phyloP scores from a whole-genome alignment of 495 filamentous ascomycete genomes.

The Xylaria curta region DNA sequence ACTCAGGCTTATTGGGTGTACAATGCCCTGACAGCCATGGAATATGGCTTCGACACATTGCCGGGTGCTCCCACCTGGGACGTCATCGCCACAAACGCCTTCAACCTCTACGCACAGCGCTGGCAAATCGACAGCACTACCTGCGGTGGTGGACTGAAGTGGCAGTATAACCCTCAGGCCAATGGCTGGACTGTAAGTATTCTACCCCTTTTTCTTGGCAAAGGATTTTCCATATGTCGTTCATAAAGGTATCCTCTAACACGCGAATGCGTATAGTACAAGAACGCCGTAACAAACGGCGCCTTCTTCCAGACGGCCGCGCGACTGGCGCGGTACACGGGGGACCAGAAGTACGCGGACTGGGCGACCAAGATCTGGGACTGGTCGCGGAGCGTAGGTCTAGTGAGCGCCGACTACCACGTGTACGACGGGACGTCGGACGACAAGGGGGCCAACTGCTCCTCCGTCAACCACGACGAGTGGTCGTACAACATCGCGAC shows the following conservation, averaged over 20 bases:
- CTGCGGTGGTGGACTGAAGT: constrained; percentile 80
- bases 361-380: constrained; percentile 77
- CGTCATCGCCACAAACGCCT: constrained; percentile 76
- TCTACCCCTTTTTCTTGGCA: not conserved
- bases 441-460: constrained; percentile 64
- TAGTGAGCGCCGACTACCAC: constrained; percentile 65
- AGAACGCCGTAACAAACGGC: constrained; percentile 80
- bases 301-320: constrained; percentile 80
- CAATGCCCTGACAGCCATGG: constrained; percentile 78
- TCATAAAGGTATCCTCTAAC: not conserved
- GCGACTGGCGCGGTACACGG: constrained; percentile 76
- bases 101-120: constrained; percentile 67
- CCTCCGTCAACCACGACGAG: constrained; percentile 64
- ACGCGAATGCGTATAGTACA: constrained; percentile 51
- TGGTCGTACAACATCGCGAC: constrained; percentile 81
- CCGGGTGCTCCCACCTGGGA: constrained; percentile 68
- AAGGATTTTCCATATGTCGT: not conserved
- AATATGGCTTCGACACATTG: constrained; percentile 64
- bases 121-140: constrained; percentile 73
- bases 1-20: constrained; percentile 73
- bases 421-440: constrained; percentile 75
- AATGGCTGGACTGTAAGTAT: constrained; percentile 65
- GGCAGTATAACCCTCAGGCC: constrained; percentile 83
- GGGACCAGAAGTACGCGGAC: constrained; percentile 73
- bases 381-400: constrained; percentile 67